Base-by-base conservation (phyloP, 2,329 filamentous ascomycete species). In the Penicillium sp. region DNA sequence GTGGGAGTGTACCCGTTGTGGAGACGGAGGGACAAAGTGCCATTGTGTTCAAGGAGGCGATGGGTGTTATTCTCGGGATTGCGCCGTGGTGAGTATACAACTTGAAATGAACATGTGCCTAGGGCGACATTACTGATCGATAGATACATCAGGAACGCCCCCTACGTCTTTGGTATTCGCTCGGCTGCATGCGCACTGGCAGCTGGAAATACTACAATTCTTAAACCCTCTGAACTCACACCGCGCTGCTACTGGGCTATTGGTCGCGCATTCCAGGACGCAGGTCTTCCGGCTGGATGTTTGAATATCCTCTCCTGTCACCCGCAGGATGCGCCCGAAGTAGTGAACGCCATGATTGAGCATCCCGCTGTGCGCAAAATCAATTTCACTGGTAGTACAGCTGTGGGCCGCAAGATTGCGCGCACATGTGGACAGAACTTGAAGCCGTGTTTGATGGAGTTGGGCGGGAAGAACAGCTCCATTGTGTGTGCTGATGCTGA, bases 401-500 rank as follows among this genome's bases (percentile, higher is more conserved):
- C 79, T 0, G 84, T 91, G 0, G 90, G 90, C 4, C 82, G 84
- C 48, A 85, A 90, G 69, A 85, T 95, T 55, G 88, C 84, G 14
- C 78, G 80, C 19, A 77, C 83, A 21, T 88, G 88, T 0, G 90
- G 88, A 19, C 82, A 88, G 68, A 77, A 88, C 60, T 78, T 95
- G 43, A 96, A 95, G 78, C 90, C 90, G 0, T 83, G 89, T 2
- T 76, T 95, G 3, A 83, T 95, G 72, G 91, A 96, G 72, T 79
- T 96, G 1, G 91, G 91, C 5, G 91, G 91, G 42, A 96, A 96
- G 74, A 88, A 89, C 1, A 86, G 86, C 1, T 86, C 89, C 1
- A 90, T 96, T 61, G 86, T 96, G 0, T 87, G 88, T 71, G 86
- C 88, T 35, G 91, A 96, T 71, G 90, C 91, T 5, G 84, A 96